These are phyloP conservation scores for Verbena officinalis DNA, from an alignment of 257 asterid species.

Conservation along the genomic window DNA sequence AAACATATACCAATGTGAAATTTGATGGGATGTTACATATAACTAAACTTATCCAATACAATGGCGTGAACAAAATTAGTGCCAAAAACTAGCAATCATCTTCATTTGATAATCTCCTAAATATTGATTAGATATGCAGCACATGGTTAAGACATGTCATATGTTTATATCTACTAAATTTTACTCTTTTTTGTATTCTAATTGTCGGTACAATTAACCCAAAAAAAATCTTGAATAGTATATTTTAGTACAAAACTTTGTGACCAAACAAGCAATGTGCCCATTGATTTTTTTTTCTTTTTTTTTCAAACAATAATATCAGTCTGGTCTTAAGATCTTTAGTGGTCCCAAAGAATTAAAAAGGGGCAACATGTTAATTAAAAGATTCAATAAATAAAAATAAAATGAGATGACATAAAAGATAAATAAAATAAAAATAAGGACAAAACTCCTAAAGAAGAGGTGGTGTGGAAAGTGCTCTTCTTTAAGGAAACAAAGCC, in stretches of 20 bases:
- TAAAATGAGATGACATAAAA: background rate
- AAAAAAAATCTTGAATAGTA: conserved; percentile 22
- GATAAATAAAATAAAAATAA: too few species aligned
- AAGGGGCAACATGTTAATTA: conserved; percentile 26
- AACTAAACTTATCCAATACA: background rate
- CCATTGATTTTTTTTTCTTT: conserved; percentile 5
- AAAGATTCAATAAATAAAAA: background rate
- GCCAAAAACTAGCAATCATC: too few species aligned
- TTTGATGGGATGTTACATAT: background rate
- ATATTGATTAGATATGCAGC: too few species aligned
- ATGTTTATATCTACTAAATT: too few species aligned
- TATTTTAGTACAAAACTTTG: conserved; percentile 21
- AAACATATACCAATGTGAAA: too few species aligned
- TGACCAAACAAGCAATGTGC: conserved; percentile 23
- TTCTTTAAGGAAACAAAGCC: conserved; percentile 44
- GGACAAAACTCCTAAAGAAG: background rate
- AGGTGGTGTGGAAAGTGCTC: conserved; percentile 26
- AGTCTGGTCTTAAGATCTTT: conserved; percentile 27
- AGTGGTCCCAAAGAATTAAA: conserved; percentile 37
- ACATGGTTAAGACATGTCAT: too few species aligned
- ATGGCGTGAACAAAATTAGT: too few species aligned
- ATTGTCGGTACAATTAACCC: conserved; percentile 26
- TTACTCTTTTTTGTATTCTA: background rate
- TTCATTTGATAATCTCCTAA: too few species aligned
- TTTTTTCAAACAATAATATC: background rate